These are phyloP conservation scores for Lipomyces spencermartinsiae DNA, from an alignment of 805 yeast genomes.

Conservation along the genomic window DNA sequence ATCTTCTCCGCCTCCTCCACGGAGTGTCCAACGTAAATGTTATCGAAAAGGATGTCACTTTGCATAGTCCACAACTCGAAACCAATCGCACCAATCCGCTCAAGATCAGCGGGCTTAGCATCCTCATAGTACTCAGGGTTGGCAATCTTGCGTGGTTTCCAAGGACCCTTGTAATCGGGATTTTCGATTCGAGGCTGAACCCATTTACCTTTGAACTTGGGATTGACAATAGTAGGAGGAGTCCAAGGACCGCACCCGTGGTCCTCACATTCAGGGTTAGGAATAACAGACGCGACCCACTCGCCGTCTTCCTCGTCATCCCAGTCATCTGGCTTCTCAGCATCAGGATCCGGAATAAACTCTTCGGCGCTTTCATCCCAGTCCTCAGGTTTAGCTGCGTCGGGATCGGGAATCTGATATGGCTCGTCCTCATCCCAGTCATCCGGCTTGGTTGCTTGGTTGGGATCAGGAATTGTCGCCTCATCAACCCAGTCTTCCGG, in stretches of 20 bases:
- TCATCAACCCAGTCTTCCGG: slow-evolving; percentile 87
- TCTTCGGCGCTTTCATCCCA: slow-evolving; percentile 75
- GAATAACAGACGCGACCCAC: slow-evolving; percentile 74
- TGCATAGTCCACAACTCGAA: slow-evolving; percentile 92
- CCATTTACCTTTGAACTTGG: slow-evolving; percentile 82
- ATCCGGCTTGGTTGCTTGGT: slow-evolving; percentile 67
- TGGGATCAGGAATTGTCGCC: slow-evolving; percentile 70
- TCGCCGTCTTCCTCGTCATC: slow-evolving; percentile 89
- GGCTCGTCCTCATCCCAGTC: slow-evolving; percentile 85
- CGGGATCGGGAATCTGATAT: slow-evolving; percentile 67
- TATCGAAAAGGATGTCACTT: slow-evolving; percentile 74
- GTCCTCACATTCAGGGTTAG: slow-evolving; percentile 73
- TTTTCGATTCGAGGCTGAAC: slow-evolving; percentile 67
- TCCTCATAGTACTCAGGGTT: slow-evolving; percentile 77
- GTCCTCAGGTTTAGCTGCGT: slow-evolving; percentile 69
- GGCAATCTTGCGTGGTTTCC: slow-evolving; percentile 69
- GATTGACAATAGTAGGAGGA: slow-evolving; percentile 70
- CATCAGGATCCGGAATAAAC: slow-evolving; percentile 70
- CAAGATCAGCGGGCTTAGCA: slow-evolving; percentile 61
- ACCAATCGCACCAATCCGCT: slow-evolving; percentile 79
- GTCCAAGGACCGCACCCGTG: slow-evolving; percentile 84
- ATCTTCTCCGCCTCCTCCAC: slow-evolving; percentile 81
- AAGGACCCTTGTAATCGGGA: slow-evolving; percentile 79
- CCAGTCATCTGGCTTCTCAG: slow-evolving; percentile 78
- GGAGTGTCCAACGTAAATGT: slow-evolving; percentile 84